Base-by-base conservation (phyloP, 805 yeast genomes). In the Tetrapisispora namnaoensis region DNA sequence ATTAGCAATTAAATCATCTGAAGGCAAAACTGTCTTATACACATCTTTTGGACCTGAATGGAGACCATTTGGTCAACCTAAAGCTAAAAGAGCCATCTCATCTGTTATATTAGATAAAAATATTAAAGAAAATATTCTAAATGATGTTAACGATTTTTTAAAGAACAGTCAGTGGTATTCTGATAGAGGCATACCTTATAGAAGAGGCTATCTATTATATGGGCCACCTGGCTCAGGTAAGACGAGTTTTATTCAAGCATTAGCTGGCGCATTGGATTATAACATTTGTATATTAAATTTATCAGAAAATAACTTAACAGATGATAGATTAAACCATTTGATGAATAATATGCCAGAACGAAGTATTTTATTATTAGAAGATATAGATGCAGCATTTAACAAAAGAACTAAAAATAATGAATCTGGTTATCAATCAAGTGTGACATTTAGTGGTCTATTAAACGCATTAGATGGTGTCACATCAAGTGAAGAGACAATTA, bases 211-310 rank as follows among this genome's bases (percentile, higher is more conserved):
- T 60, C 71, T 93, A 45, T 70, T 93, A 28, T 91, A 86, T 66
- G 99, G 99, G 0, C 99, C 99, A 0, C 99, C 99, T 1, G 99
- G 99, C 1, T 81, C 91, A 55, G 99, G 99, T 50, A 93, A 93
- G 63, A 89, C 98, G 2, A 85, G 95, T 60, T 88, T 88, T 55
- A 91, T 93, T 48, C 98, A 91, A 65, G 97, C 99, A 0, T 70
- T 93, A 46, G 99, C 99, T 0, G 99, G 98, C 37, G 95, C 89
- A 54, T 72, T 93, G 58, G 97, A 93, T 67, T 93, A 93, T 66
- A 90, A 90, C 65, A 93, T 93, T 57, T 95, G 98, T 65, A 85
- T 93, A 37, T 71, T 93, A 66, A 93, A 93, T 59, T 73, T 93
- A 45, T 82, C 96, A 22, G 99, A 93, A 63, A 82, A 83, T 47